Evolutionary conservation across 2,329 filamentous ascomycete species (phyloP).

Genomic region (Niveomyces coronatus): DNA sequence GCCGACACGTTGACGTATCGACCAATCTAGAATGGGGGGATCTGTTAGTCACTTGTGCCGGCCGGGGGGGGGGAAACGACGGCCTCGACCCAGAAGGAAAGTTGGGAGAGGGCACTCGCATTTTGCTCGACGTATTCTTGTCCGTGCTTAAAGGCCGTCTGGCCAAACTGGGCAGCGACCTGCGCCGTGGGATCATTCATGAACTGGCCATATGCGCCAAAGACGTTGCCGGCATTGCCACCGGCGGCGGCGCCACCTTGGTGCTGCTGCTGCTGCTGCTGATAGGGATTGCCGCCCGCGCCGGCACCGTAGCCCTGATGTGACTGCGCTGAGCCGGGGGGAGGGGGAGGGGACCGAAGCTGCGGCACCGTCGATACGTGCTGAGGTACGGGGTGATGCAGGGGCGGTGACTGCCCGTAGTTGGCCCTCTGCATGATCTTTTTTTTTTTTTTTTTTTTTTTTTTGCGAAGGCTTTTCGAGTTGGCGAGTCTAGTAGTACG

Average conservation of each 20-base stretch:
- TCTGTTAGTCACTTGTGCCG: not conserved
- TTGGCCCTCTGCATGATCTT: slow-evolving; percentile 80
- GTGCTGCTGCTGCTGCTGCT: no score
- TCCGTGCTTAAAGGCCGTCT: slow-evolving; percentile 81
- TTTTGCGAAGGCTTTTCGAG: not conserved
- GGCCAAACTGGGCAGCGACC: slow-evolving; percentile 88
- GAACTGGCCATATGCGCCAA: slow-evolving; percentile 76
- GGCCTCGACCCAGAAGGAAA: no score
- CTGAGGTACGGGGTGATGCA: slow-evolving; percentile 95
- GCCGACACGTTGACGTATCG: slow-evolving; percentile 84
- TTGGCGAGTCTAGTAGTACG: not conserved
- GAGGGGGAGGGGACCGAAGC: slow-evolving; percentile 85
- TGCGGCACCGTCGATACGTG: slow-evolving; percentile 98
- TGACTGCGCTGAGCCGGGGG: slow-evolving; percentile 58
- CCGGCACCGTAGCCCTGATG: slow-evolving; percentile 50
- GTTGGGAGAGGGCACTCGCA: slow-evolving; percentile 37
- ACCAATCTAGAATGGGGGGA: slow-evolving; percentile 31
- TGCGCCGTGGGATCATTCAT: slow-evolving; percentile 94
- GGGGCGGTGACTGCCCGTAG: slow-evolving; percentile 81
- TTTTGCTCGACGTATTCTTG: slow-evolving; percentile 95
- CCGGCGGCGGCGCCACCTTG: no score
- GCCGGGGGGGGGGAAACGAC: not conserved
- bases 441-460: not conserved
- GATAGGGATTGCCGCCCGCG: slow-evolving; percentile 69
- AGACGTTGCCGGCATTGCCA: slow-evolving; percentile 41